Percentiles rank a stretch among this genome's conserved stretches.
Evolutionary conservation across 2,329 filamentous ascomycete genomes (phyloP).

Genomic region (Tricladium varicosporioides): DNA sequence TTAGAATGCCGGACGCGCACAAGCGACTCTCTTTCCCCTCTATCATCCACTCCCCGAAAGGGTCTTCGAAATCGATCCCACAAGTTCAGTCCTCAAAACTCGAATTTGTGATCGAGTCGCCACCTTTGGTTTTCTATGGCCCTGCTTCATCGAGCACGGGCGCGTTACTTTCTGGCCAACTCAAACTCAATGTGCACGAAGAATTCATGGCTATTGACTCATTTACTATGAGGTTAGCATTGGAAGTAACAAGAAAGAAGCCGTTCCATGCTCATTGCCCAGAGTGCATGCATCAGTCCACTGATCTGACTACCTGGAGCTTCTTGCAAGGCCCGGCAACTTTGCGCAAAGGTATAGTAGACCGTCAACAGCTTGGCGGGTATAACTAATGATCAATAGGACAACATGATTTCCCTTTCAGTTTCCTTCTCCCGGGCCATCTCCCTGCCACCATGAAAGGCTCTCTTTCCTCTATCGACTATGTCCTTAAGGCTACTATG

Average conservation of each 20-base stretch:
- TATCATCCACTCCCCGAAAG: conserved; percentile 25
- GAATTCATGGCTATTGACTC: conserved; percentile 64
- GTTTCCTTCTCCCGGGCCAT: conserved; percentile 78
- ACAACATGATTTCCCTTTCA: conserved; percentile 82
- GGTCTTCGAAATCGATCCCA: conserved; percentile 23
- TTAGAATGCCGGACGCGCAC: conserved; percentile 28
- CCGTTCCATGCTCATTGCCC: conserved; percentile 77
- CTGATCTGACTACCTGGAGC: conserved; percentile 75
- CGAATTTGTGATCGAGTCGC: conserved; percentile 49
- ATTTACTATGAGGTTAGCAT: conserved; percentile 70
- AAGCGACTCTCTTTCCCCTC: conserved; percentile 29
- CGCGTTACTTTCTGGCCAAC: conserved; percentile 79
- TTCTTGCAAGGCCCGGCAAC: conserved; percentile 61
- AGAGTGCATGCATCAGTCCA: conserved; percentile 70
- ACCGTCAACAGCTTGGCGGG: not conserved
- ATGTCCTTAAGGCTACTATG: conserved; percentile 71
- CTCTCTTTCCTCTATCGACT: conserved; percentile 69
- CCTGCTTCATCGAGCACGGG: conserved; percentile 72
- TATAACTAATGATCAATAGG: conserved; percentile 41
- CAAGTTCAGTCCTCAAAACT: conserved; percentile 16
- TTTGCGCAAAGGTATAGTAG: conserved; percentile 47
- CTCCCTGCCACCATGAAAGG: conserved; percentile 83
- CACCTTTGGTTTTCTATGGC: conserved; percentile 72
- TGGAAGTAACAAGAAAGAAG: conserved; percentile 73
- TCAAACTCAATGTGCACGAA: conserved; percentile 71